Evolutionary conservation across 2,329 filamentous ascomycete genomes (phyloP).

Genomic region (Zasmidium citrigriseum): DNA sequence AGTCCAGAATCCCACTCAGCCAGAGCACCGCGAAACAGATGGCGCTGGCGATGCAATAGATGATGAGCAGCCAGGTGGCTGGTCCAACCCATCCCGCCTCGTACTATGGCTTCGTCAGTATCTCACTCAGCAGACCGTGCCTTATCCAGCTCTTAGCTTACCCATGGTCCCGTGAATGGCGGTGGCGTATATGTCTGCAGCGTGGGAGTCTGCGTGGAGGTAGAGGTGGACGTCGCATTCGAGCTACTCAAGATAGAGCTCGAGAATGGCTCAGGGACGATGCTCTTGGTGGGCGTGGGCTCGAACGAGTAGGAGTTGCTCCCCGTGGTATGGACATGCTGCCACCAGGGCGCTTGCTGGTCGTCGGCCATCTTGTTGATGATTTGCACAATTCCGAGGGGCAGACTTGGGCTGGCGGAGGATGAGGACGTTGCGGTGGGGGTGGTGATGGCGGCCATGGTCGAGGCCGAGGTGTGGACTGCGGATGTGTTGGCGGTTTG

Average conservation of each 20-base stretch:
- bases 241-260: too few species aligned
- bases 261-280: too few species aligned
- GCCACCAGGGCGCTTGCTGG: too few species aligned
- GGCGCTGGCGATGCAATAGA: conserved; percentile 4
- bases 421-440: not conserved
- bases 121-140: not conserved
- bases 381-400: not conserved
- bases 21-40: not conserved
- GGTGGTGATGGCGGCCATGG: not conserved
- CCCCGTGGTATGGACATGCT: not conserved
- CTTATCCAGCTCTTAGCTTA: too few species aligned
- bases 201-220: not conserved
- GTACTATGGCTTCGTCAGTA: not conserved
- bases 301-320: not conserved
- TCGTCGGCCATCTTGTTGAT: not conserved
- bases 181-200: not conserved
- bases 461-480: not conserved
- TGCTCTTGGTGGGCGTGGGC: not conserved
- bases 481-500: too few species aligned
- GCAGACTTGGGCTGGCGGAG: not conserved
- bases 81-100: not conserved
- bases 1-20: not conserved
- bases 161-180: not conserved
- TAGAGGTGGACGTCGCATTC: not conserved
- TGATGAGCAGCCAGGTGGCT: not conserved